Percentiles rank a stretch among this genome's conserved stretches.
phyloP scores from a whole-genome alignment of 2,329 filamentous ascomycete species.

The Tolypocladium album region DNA sequence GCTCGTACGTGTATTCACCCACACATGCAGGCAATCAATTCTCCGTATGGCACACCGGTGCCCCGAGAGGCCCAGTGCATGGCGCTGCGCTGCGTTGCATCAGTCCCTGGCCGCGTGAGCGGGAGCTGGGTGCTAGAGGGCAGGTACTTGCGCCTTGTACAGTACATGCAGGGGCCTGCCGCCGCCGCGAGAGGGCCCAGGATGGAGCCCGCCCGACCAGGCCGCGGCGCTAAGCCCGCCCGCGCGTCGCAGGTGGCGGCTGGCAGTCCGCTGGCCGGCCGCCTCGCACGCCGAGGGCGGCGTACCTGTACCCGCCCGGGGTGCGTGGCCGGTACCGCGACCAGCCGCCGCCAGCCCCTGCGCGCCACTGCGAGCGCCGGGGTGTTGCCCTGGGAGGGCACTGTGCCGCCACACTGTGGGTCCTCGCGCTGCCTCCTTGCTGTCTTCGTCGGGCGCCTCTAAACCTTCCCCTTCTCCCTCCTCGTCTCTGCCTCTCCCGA shows the following conservation, averaged over 20 bases:
- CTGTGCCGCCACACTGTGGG: conserved; percentile 5
- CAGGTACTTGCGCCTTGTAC: not conserved
- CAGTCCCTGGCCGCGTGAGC: not conserved
- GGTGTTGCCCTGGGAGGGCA: not conserved
- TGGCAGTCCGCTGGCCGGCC: not conserved
- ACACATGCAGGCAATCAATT: conserved; percentile 3
- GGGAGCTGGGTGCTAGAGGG: not conserved
- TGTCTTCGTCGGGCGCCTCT: conserved; percentile 4
- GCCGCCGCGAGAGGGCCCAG: not conserved
- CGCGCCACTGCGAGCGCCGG: conserved; percentile 1
- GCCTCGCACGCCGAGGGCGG: not conserved
- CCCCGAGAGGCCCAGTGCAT: not conserved
- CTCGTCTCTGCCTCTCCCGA: conserved; percentile 6
- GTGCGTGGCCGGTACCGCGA: not conserved
- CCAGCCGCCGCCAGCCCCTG: conserved; percentile 1
- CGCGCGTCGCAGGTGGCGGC: not conserved
- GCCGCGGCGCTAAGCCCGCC: not conserved
- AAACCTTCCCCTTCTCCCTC: conserved; percentile 10
- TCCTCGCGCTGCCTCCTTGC: conserved; percentile 2
- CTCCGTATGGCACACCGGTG: not conserved
- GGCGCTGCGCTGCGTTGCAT: not conserved
- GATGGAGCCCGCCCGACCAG: not conserved
- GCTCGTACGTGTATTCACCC: not conserved
- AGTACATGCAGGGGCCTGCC: conserved; percentile 1
- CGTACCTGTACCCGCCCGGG: not conserved